These are phyloP conservation scores for Microsporum ferrugineum DNA, from an alignment of 2,329 filamentous ascomycete genomes.

Conservation along the genomic window DNA sequence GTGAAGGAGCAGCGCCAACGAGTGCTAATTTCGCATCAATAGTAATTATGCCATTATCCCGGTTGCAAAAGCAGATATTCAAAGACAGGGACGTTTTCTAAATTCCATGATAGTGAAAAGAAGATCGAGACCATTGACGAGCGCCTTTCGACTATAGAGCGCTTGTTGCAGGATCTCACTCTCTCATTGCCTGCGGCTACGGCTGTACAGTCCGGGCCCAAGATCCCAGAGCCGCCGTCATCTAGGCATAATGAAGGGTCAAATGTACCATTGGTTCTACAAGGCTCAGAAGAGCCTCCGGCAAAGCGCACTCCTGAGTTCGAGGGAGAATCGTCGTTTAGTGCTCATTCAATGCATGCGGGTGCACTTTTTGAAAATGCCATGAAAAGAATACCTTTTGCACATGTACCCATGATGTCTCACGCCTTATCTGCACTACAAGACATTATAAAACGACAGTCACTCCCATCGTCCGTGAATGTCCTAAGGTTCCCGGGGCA, in stretches of 20 bases:
- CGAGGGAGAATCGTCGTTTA: constrained; percentile 41
- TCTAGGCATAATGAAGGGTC: not conserved
- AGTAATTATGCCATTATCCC: constrained; percentile 10
- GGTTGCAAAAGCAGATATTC: too few relatives aligned
- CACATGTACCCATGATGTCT: constrained; percentile 29
- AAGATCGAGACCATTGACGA: constrained; percentile 45
- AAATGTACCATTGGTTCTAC: constrained; percentile 12
- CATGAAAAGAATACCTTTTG: constrained; percentile 26
- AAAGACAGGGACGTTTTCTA: not conserved
- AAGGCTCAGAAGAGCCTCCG: constrained; percentile 19
- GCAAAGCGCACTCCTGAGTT: constrained; percentile 24
- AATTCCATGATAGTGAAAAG: constrained; percentile 32
- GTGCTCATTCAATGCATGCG: constrained; percentile 39
- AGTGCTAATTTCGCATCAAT: constrained; percentile 16
- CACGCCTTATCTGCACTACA: constrained; percentile 30
- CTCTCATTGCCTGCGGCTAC: constrained; percentile 8
- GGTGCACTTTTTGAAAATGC: constrained; percentile 34
- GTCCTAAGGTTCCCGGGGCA: constrained; percentile 22
- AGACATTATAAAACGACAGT: constrained; percentile 30
- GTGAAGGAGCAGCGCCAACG: constrained; percentile 15
- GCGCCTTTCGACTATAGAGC: constrained; percentile 39
- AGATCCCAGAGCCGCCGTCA: constrained; percentile 16
- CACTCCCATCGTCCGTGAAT: constrained; percentile 19
- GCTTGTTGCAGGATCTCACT: constrained; percentile 27
- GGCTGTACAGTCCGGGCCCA: constrained; percentile 18